Percentiles rank a stretch among this genome's conserved stretches.
Evolutionary conservation across 495 filamentous ascomycete species (phyloP).

Genomic region (Aspergillus haitiensis): DNA sequence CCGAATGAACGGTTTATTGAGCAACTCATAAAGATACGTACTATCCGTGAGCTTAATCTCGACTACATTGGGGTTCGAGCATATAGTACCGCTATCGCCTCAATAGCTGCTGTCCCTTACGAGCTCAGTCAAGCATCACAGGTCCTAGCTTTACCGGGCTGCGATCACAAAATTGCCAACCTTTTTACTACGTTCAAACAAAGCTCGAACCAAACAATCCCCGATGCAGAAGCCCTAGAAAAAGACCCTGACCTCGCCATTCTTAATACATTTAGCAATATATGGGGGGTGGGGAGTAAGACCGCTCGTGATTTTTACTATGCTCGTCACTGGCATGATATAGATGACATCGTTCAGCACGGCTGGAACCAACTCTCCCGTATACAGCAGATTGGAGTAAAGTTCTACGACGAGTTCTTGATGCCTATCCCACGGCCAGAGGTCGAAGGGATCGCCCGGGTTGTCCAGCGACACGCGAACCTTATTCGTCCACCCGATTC

Average conservation of each 20-base stretch:
- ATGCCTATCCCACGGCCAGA: constrained; percentile 69
- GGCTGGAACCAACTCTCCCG: constrained; percentile 75
- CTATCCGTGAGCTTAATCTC: constrained; percentile 64
- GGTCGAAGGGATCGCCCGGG: constrained; percentile 64
- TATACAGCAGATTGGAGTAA: constrained; percentile 92
- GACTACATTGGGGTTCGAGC: constrained; percentile 83
- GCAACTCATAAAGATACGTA: constrained; percentile 71
- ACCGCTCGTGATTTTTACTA: constrained; percentile 85
- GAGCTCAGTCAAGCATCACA: constrained; percentile 55
- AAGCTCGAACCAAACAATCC: constrained; percentile 53
- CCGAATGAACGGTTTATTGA: constrained; percentile 78
- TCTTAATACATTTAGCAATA: constrained; percentile 69
- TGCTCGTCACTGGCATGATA: constrained; percentile 66
- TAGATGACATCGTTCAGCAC: constrained; percentile 82
- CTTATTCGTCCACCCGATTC: constrained; percentile 39
- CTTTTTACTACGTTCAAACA: constrained; percentile 76
- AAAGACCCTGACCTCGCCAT: constrained; percentile 61
- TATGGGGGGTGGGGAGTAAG: constrained; percentile 87
- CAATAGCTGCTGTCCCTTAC: constrained; percentile 80
- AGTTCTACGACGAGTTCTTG: constrained; percentile 87
- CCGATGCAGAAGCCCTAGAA: constrained; percentile 64
- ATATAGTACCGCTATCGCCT: constrained; percentile 83
- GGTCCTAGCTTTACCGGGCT: constrained; percentile 73
- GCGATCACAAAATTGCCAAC: constrained; percentile 73
- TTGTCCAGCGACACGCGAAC: constrained; percentile 63